phyloP scores from a whole-genome alignment of 148 eudicot genomes.

The Chenopodium album region DNA sequence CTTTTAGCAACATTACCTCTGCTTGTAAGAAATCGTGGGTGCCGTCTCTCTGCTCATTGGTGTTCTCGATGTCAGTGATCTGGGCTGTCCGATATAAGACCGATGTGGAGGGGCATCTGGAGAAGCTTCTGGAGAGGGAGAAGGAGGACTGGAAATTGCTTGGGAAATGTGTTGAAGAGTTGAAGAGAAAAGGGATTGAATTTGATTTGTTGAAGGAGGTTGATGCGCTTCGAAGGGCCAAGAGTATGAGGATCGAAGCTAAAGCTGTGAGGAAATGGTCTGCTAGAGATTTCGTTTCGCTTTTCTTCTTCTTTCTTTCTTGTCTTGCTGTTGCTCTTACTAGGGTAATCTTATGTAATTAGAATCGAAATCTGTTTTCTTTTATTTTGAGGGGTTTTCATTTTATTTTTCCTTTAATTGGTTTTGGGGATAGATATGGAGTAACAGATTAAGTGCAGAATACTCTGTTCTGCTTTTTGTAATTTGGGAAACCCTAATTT shows the following conservation, averaged over 20 bases:
- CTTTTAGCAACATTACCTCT: slow-evolving; percentile 23
- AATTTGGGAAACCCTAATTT: neutral
- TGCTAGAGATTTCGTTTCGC: slow-evolving; percentile 62
- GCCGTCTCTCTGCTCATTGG: slow-evolving; percentile 57
- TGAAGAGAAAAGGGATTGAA: slow-evolving; percentile 74
- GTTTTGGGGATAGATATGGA: neutral
- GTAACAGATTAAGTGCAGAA: slow-evolving; percentile 29
- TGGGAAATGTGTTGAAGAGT: slow-evolving; percentile 70
- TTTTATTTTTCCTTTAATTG: neutral
- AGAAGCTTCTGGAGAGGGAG: slow-evolving; percentile 67
- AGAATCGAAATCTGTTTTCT: neutral
- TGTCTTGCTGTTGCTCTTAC: slow-evolving; percentile 63
- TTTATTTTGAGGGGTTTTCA: neutral
- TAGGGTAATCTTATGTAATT: slow-evolving; percentile 59
- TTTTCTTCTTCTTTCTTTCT: slow-evolving; percentile 63
- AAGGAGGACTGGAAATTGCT: slow-evolving; percentile 66
- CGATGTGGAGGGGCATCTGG: slow-evolving; percentile 56
- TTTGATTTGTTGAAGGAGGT: slow-evolving; percentile 83
- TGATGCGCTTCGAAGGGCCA: slow-evolving; percentile 67
- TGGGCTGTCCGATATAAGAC: slow-evolving; percentile 80
- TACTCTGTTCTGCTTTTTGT: slow-evolving; percentile 39
- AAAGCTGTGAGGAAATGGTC: slow-evolving; percentile 65
- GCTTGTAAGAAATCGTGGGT: slow-evolving; percentile 67
- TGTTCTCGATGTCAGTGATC: slow-evolving; percentile 56
- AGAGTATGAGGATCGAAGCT: slow-evolving; percentile 62